These are phyloP conservation scores for Jamesozyma hellenica DNA, from an alignment of 805 yeast genomes.

Conservation along the genomic window DNA sequence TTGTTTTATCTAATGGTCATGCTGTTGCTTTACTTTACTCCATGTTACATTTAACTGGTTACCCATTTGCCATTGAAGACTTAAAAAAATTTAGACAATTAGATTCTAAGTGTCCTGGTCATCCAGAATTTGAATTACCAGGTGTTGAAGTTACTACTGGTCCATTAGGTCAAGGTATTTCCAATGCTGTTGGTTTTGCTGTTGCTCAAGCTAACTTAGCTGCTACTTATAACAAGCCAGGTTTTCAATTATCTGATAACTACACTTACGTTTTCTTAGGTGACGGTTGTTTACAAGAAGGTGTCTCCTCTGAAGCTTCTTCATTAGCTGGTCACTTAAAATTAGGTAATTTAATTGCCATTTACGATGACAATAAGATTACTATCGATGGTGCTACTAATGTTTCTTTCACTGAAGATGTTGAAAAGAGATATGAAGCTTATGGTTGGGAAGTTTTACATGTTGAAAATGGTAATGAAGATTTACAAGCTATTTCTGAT, in stretches of 20 bases:
- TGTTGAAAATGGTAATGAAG: constrained; percentile 74
- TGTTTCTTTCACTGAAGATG: constrained; percentile 90
- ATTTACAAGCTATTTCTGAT: constrained; percentile 54
- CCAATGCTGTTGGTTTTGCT: constrained; percentile 94
- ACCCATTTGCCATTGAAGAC: constrained; percentile 70
- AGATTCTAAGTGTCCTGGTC: constrained; percentile 91
- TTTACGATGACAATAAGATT: constrained; percentile 95
- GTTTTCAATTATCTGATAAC: constrained; percentile 58
- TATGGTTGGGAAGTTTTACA: constrained; percentile 87
- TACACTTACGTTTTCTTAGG: constrained; percentile 77
- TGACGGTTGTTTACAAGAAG: constrained; percentile 98
- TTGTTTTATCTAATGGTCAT: constrained; percentile 92
- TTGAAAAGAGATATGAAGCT: constrained; percentile 69
- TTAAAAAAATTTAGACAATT: constrained; percentile 84
- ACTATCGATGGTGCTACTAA: constrained; percentile 91
- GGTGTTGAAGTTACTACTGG: constrained; percentile 98
- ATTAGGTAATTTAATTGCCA: constrained; percentile 84
- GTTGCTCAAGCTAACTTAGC: constrained; percentile 88
- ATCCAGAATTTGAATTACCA: constrained; percentile 85
- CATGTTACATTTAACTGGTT: constrained; percentile 78
- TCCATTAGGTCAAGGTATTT: constrained; percentile 96
- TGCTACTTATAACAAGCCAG: constrained; percentile 89
- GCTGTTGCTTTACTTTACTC: constrained; percentile 86
- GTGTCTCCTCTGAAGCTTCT: constrained; percentile 88
- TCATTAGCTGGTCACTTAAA: constrained; percentile 94